These are phyloP conservation scores for Microcyclospora pomicola DNA, from an alignment of 2,329 filamentous ascomycete species.

Conservation along the genomic window DNA sequence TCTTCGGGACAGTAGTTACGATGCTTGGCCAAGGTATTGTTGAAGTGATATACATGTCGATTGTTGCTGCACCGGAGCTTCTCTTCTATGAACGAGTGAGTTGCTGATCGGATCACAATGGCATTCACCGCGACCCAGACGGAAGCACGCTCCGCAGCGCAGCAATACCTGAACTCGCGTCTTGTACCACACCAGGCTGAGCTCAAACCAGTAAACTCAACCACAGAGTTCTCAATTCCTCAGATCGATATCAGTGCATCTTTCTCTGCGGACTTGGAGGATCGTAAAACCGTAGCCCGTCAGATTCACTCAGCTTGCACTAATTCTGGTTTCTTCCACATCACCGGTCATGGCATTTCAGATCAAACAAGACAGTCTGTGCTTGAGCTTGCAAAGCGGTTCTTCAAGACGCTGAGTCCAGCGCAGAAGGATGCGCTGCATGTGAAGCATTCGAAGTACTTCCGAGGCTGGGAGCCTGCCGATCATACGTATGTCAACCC, in stretches of 20 bases:
- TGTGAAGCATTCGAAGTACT: constrained; percentile 25
- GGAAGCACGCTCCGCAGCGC: constrained; percentile 23
- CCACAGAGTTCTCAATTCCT: constrained; percentile 22
- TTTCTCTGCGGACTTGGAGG: constrained; percentile 20
- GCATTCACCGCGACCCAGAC: constrained; percentile 10
- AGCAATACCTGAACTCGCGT: constrained; percentile 22
- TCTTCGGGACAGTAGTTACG: too few relatives aligned
- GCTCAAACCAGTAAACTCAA: constrained; percentile 2
- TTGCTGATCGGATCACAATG: constrained; percentile 1
- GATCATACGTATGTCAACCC: constrained; percentile 29
- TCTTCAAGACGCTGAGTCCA: constrained; percentile 20
- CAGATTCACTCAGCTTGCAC: constrained; percentile 27
- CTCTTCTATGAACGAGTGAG: too few relatives aligned
- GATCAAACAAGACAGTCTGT: constrained; percentile 17
- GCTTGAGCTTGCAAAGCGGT: constrained; percentile 25
- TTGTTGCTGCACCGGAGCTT: too few relatives aligned
- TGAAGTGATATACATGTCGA: too few relatives aligned
- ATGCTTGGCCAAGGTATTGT: too few relatives aligned
- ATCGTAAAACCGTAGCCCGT: constrained; percentile 24
- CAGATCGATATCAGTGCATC: constrained; percentile 25
- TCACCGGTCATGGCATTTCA: constrained; percentile 26
- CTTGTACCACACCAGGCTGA: constrained; percentile 5
- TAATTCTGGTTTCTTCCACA: constrained; percentile 28
- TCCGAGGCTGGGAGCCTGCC: constrained; percentile 29
- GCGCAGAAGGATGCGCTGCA: constrained; percentile 27